phyloP scores from a whole-genome alignment of 1,284 basidiomycete genomes.

The Microbotryomycetes sp. region DNA sequence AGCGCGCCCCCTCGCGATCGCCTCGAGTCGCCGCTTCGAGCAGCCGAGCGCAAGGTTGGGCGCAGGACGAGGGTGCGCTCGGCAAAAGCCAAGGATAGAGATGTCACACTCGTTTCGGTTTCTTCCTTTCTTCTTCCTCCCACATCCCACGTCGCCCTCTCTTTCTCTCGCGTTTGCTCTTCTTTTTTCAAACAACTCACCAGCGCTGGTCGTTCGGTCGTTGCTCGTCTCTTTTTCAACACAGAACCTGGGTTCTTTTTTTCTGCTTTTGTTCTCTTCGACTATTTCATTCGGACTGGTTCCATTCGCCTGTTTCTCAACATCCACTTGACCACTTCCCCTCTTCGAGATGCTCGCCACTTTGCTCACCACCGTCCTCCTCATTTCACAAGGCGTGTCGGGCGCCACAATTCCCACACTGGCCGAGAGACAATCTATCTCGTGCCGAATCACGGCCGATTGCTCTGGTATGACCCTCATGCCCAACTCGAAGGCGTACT shows the following conservation, averaged over 20 bases:
- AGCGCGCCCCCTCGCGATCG: no score
- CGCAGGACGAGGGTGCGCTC: neutral
- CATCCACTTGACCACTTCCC: neutral
- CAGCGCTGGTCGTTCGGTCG: neutral
- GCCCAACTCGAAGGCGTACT: neutral
- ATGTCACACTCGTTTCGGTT: no score
- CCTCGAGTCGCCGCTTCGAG: neutral
- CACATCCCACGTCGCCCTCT: neutral
- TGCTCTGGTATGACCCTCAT: neutral
- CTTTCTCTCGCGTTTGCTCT: neutral
- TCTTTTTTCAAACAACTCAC: neutral
- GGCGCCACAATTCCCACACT: neutral
- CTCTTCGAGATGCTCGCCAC: neutral
- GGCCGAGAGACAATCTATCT: neutral
- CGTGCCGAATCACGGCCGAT: neutral
- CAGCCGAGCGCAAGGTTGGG: neutral
- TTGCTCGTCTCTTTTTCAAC: neutral
- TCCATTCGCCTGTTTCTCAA: neutral
- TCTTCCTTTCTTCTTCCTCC: neutral
- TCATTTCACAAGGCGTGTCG: neutral
- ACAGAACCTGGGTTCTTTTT: neutral
- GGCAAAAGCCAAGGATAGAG: neutral
- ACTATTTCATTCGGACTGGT: neutral
- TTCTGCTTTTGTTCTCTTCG: neutral
- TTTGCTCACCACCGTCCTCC: neutral